Percentiles rank a stretch among this genome's conserved stretches.
These are phyloP conservation scores for Globisporangium alternatum DNA, from an alignment of 352 stramenopile species.

Conservation along the genomic window DNA sequence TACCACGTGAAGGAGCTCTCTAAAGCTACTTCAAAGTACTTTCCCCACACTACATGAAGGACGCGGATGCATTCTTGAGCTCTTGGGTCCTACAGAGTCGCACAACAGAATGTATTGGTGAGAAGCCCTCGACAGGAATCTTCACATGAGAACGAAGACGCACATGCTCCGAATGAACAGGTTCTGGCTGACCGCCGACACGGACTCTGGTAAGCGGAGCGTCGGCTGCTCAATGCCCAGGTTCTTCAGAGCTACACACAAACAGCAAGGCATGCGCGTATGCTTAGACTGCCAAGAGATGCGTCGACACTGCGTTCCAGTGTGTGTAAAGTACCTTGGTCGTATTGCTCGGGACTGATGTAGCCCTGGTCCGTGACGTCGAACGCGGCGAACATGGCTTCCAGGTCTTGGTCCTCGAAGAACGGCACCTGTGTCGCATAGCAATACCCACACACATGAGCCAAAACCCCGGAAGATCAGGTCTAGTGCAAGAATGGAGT, in stretches of 20 bases:
- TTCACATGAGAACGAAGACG: neutral
- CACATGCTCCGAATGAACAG: constrained; percentile 75
- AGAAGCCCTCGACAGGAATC: neutral
- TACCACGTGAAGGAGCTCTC: too few species aligned
- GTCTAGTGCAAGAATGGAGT: neutral
- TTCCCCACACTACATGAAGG: constrained; percentile 44
- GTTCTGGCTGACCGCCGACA: constrained; percentile 49
- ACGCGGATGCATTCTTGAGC: constrained; percentile 62
- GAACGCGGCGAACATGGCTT: constrained; percentile 75
- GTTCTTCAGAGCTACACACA: constrained; percentile 41
- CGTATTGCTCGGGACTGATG: constrained; percentile 63
- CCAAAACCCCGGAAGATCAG: neutral
- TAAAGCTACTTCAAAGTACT: too few species aligned
- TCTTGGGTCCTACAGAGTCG: constrained; percentile 45
- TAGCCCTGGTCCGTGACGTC: constrained; percentile 67
- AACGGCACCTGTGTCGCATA: constrained; percentile 43
- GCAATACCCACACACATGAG: neutral
- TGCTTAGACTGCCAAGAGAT: neutral
- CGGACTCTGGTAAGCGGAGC: constrained; percentile 56
- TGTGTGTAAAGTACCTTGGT: constrained; percentile 35
- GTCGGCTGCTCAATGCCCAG: constrained; percentile 67
- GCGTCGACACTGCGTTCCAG: neutral
- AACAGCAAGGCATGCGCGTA: neutral
- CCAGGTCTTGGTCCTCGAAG: constrained; percentile 69
- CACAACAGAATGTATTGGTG: neutral